A percentile compares a stretch with the other conserved stretches of the same genome.
Conservation (phyloP, 78 protist genomes). For the Speleostelium caveatum region DNA sequence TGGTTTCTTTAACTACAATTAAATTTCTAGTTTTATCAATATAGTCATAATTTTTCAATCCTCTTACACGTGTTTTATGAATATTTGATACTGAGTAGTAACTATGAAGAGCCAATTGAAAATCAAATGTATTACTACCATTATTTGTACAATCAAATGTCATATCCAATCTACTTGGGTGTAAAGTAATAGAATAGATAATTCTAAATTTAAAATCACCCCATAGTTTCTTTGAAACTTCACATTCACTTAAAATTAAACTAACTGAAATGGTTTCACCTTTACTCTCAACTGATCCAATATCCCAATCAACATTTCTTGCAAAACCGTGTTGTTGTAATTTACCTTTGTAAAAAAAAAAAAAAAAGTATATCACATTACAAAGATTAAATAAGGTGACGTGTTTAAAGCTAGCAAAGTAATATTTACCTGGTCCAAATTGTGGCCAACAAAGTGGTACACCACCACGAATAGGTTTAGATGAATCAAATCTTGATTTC, state of each 20-base stretch:
- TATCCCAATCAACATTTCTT: conserved; percentile 54
- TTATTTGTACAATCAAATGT: conserved; percentile 11
- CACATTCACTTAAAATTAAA: conserved; percentile 7
- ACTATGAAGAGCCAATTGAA: conserved; percentile 62
- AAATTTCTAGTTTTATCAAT: conserved; percentile 37
- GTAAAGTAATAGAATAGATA: conserved; percentile 15
- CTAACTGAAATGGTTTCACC: conserved; percentile 1
- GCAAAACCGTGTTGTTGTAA: conserved; percentile 73
- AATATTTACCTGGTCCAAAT: conserved; percentile 66
- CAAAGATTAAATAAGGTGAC: too few relatives aligned
- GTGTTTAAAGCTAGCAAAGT: too few relatives aligned
- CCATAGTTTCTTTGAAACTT: conserved; percentile 19
- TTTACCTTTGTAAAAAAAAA: too few relatives aligned
- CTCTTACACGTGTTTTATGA: conserved; percentile 18
- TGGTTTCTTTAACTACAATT: not conserved
- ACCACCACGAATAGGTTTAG: conserved; percentile 67
- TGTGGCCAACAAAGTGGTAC: conserved; percentile 63
- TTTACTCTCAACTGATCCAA: not conserved
- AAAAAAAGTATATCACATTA: too few relatives aligned
- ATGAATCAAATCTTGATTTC: conserved; percentile 17
- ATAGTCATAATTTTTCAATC: conserved; percentile 1
- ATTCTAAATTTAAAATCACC: not conserved
- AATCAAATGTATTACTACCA: conserved; percentile 8
- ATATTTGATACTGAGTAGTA: conserved; percentile 33
- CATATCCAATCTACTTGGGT: conserved; percentile 23